Conservation (phyloP, 1,139 yeast species). For the Suhomyces wounanorum region DNA sequence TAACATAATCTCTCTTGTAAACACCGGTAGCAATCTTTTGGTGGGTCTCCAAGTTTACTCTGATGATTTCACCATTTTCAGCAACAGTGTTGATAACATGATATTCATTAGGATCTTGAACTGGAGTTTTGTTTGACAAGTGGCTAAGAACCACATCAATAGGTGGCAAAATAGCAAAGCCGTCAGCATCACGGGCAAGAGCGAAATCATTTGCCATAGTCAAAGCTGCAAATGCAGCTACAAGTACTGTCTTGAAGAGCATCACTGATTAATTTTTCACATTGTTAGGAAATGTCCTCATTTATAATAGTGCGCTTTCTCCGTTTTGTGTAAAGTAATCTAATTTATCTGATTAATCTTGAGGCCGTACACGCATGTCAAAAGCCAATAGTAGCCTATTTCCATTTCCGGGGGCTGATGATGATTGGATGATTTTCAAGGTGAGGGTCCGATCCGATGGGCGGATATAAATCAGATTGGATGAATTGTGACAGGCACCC, state of each 20-base stretch:
- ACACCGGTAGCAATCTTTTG: slow-evolving; percentile 15
- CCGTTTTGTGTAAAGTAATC: neutral
- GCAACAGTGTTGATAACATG: slow-evolving; percentile 19
- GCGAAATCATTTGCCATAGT: slow-evolving; percentile 14
- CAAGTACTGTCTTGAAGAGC: slow-evolving; percentile 15
- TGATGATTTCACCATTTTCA: slow-evolving; percentile 15
- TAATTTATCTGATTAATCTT: slow-evolving; percentile 10
- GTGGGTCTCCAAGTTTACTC: slow-evolving; percentile 20
- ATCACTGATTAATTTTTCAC: slow-evolving; percentile 7
- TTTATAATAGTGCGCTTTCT: neutral
- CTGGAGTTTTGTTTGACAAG: slow-evolving; percentile 12
- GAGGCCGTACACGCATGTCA: slow-evolving; percentile 6
- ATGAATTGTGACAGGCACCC: neutral
- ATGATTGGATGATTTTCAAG: neutral
- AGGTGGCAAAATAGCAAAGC: slow-evolving; percentile 20
- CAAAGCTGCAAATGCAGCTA: slow-evolving; percentile 14
- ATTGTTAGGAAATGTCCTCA: neutral
- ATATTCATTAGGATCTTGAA: slow-evolving; percentile 12
- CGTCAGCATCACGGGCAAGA: slow-evolving; percentile 16
- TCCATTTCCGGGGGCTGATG: neutral
- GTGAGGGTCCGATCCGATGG: neutral
- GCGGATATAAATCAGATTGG: neutral
- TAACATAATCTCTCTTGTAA: slow-evolving; percentile 16
- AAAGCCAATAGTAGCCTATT: slow-evolving; percentile 4
- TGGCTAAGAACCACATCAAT: slow-evolving; percentile 16